A percentile compares a stretch with the other conserved stretches of the same genome.
These are phyloP conservation scores for Dioszegia aurantiaca DNA, from an alignment of 768 basidiomycete species.

Conservation along the genomic window DNA sequence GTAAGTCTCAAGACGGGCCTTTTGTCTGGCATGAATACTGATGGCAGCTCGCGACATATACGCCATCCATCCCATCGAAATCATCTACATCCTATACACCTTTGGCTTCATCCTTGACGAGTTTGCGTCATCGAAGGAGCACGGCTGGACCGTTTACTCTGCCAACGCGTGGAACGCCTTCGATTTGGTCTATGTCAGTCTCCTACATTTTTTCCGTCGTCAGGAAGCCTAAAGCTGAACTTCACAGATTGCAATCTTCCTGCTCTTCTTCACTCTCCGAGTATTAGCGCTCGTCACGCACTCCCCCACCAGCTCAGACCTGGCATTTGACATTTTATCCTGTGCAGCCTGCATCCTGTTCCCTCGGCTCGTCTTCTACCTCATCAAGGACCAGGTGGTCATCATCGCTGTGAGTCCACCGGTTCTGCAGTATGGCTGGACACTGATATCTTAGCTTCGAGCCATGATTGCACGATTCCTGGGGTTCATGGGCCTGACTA, in stretches of 20 bases:
- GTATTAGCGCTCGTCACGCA: constrained; percentile 50
- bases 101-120: constrained; percentile 78
- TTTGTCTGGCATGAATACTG: neutral
- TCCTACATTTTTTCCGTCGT: neutral
- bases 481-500: constrained; percentile 47
- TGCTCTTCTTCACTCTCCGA: constrained; percentile 45
- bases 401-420: constrained; percentile 44
- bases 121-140: constrained; percentile 79
- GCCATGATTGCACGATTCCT: constrained; percentile 51
- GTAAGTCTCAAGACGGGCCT: constrained; percentile 55
- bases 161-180: constrained; percentile 77
- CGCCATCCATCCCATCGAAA: constrained; percentile 63
- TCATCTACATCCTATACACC: constrained; percentile 70
- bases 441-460: constrained; percentile 33
- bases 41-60: constrained; percentile 61
- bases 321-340: constrained; percentile 51
- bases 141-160: constrained; percentile 78
- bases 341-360: constrained; percentile 52
- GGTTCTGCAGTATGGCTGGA: neutral
- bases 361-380: constrained; percentile 50
- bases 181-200: constrained; percentile 56
- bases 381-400: constrained; percentile 50
- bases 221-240: neutral
- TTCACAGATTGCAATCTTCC: constrained; percentile 57
- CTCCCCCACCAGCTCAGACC: constrained; percentile 38